These are phyloP conservation scores for Angomonas ambiguus DNA, from an alignment of 208 protist species.

Conservation along the genomic window DNA sequence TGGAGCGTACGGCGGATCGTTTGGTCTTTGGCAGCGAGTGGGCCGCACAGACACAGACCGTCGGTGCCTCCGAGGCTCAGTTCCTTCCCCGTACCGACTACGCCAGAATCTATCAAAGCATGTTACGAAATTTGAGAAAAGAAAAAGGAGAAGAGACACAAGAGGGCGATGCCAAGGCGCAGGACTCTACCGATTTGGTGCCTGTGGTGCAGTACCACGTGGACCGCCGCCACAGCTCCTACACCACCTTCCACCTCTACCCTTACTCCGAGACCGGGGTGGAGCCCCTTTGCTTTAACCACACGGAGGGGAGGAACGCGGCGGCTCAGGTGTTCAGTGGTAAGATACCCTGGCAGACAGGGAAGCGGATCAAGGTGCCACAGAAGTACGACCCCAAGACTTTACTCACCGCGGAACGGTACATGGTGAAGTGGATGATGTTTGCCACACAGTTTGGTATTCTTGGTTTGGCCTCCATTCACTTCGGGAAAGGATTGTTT, in stretches of 20 bases:
- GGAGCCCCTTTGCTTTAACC: constrained; percentile 69
- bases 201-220: constrained; percentile 76
- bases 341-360: constrained; percentile 85
- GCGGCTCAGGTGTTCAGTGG: constrained; percentile 68
- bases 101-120: constrained; percentile 61
- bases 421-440: constrained; percentile 85
- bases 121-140: constrained; percentile 30
- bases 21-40: constrained; percentile 68
- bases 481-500: constrained; percentile 66
- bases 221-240: constrained; percentile 70
- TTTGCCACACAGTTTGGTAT: constrained; percentile 68
- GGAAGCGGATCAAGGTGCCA: constrained; percentile 83
- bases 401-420: constrained; percentile 81
- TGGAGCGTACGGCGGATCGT: constrained; percentile 75
- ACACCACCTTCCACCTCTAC: constrained; percentile 78
- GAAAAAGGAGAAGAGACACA: constrained; percentile 1
- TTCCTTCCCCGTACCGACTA: constrained; percentile 81
- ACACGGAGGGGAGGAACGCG: constrained; percentile 34
- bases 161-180: background rate
- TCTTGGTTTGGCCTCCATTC: constrained; percentile 65
- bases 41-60: constrained; percentile 67
- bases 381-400: constrained; percentile 92
- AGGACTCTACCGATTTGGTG: background rate
- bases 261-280: constrained; percentile 74
- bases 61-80: constrained; percentile 75